These are phyloP conservation scores for Fomitopsis schrenkii DNA, from an alignment of 1,284 basidiomycete species.

Conservation along the genomic window DNA sequence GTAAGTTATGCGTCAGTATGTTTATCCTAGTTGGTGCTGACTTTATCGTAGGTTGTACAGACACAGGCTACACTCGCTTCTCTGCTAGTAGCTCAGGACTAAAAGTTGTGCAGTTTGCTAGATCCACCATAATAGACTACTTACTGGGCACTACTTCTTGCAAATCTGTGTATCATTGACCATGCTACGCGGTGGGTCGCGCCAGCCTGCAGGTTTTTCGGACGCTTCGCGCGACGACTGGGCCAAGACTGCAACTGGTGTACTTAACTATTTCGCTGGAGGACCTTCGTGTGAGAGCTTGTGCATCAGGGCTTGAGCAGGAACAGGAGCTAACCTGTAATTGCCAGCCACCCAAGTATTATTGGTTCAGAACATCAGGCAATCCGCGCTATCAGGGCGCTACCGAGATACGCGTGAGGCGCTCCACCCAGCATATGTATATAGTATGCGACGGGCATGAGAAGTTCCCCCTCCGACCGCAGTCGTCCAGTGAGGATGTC, in stretches of 20 bases:
- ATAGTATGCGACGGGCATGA: background rate
- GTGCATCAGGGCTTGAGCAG: too few relatives aligned
- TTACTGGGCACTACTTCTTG: background rate
- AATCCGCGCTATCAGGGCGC: background rate
- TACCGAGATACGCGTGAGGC: background rate
- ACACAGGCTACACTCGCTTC: constrained; percentile 76
- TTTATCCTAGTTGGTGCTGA: constrained; percentile 1
- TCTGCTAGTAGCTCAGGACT: constrained; percentile 47
- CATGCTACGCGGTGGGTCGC: too few relatives aligned
- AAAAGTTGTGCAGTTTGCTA: constrained; percentile 21
- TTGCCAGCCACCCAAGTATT: background rate
- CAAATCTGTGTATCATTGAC: background rate
- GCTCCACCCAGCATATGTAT: background rate
- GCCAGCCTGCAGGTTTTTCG: too few relatives aligned
- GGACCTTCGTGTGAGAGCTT: too few relatives aligned
- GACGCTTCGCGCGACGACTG: too few relatives aligned
- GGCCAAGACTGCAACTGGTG: too few relatives aligned
- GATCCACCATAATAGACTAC: constrained; percentile 16
- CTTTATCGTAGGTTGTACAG: constrained; percentile 65
- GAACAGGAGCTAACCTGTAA: background rate
- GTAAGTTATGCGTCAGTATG: constrained; percentile 35
- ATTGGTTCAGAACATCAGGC: background rate
- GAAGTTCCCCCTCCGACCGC: background rate
- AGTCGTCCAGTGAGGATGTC: background rate
- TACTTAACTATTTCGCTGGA: too few relatives aligned